Percentiles rank a stretch among this genome's conserved stretches.
These are phyloP conservation scores for Aspergillus saccharolyticus DNA, from an alignment of 495 filamentous ascomycete species.

Conservation along the genomic window DNA sequence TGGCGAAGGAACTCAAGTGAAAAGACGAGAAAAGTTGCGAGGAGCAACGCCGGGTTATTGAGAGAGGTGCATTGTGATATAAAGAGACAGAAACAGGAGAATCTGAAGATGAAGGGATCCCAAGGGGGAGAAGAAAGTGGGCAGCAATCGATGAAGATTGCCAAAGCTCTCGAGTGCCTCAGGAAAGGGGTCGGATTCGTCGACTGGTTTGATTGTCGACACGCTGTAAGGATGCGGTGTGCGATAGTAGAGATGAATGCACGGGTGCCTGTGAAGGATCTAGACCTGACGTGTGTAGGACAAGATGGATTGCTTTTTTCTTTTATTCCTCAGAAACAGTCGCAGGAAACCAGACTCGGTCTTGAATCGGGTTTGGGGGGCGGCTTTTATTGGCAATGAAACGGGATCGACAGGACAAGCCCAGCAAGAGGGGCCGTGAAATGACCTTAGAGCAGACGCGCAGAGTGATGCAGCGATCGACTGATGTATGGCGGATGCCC, in stretches of 20 bases:
- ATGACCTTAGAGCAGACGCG: background rate
- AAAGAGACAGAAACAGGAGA: constrained; percentile 10
- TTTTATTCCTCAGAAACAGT: background rate
- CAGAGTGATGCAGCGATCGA: constrained; percentile 17
- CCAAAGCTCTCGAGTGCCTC: constrained; percentile 5
- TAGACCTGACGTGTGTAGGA: background rate
- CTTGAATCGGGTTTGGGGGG: background rate
- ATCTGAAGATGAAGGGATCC: constrained; percentile 12
- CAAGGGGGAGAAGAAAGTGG: constrained; percentile 3
- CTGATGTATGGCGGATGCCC: constrained; percentile 23
- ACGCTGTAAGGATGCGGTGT: constrained; percentile 8
- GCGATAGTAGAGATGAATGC: constrained; percentile 1
- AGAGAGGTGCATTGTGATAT: constrained; percentile 34
- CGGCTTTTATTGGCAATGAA: constrained; percentile 7
- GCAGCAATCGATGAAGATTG: constrained; percentile 6
- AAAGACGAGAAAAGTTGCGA: constrained; percentile 16
- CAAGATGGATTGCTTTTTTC: background rate
- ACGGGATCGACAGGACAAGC: constrained; percentile 11
- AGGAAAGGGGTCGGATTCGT: constrained; percentile 1
- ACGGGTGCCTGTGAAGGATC: constrained; percentile 3
- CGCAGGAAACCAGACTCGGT: background rate
- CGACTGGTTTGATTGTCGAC: background rate
- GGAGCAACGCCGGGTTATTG: constrained; percentile 26
- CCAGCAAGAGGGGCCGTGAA: constrained; percentile 8
- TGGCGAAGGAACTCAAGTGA: constrained; percentile 20